Evolutionary conservation across 176 grass and related monocot species (phyloP), one percentile per base, ranked within the genome.

Genomic region (Ampelocalamus luodianensis): DNA sequence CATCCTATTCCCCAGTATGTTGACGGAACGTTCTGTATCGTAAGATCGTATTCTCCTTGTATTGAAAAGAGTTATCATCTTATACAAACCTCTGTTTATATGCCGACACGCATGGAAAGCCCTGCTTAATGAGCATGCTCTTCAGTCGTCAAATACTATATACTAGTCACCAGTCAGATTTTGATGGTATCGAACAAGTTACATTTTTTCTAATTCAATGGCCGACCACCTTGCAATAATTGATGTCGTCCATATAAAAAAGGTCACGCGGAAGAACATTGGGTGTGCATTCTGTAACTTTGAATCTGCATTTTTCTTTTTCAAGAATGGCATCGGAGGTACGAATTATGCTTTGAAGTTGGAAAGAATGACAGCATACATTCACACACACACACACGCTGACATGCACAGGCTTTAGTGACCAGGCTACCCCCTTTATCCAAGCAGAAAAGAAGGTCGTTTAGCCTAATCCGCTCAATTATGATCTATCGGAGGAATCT

Each of bases 361-460:
- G 48, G 79, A 56, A 72, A 45, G 58, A 72, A 78, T n/a, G 68
- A n/a, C 39, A 60, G 2, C 53, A 40, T 58, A 32, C 24, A 73
- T 73, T 72, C 24, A 17, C 46, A 34, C 26, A 34, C 29, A 29
- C 29, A 14, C 83, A 59, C 50, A 37, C 12, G 26, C 39, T 69
- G 83, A 76, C 71, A 81, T 81, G 60, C 49, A 68, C 60, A 74
- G 46, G 74, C 85, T 87, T 59, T 81, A 29, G 69, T 37, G 70
- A 56, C 38, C 32, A 34, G 65, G 45, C 79, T 37, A 10, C 44
- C 1, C 63, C 13, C 3, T 65, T 69, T 75, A 48, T 38, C 78
- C 78, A 36, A 44, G 32, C 68, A 16, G 43, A 34, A 77, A 50
- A 29, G 46, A 75, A 58, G 61, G 58, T 34, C 22, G 14, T 75